Conservation (phyloP, 306 rosid species). For the Gleditsia sinensis region DNA sequence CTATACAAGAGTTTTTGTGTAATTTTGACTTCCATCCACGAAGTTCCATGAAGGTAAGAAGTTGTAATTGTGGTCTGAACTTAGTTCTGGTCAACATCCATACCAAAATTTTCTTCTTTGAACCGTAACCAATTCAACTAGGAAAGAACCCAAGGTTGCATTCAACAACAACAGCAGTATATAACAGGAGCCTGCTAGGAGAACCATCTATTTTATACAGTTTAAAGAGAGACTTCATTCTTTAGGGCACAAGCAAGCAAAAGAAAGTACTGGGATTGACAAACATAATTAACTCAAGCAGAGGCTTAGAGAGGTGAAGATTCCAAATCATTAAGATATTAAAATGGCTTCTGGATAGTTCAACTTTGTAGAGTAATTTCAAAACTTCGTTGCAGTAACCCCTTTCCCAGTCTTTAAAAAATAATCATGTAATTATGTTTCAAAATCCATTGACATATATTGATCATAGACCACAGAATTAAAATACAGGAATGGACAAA, state of each 20-base stretch:
- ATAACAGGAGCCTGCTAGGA: background rate
- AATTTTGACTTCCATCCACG: conserved; percentile 2
- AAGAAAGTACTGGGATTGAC: background rate
- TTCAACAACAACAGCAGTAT: background rate
- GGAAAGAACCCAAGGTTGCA: background rate
- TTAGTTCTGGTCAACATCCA: background rate
- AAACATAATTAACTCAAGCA: too few species aligned
- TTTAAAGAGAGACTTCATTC: background rate
- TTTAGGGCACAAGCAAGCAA: background rate
- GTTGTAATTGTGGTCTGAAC: conserved; percentile 9
- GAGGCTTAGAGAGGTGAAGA: background rate
- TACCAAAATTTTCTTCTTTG: background rate
- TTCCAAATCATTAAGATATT: background rate
- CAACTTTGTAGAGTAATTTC: background rate
- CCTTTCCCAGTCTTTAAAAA: background rate
- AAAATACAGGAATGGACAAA: background rate
- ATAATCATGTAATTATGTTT: background rate
- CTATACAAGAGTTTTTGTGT: background rate
- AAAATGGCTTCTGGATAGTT: background rate
- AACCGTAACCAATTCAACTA: background rate
- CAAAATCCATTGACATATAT: background rate
- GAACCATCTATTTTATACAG: background rate
- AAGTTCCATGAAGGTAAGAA: background rate
- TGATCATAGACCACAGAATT: background rate
- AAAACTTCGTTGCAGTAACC: background rate